Conservation (phyloP, 2,329 filamentous ascomycete genomes). For the Aspergillus oerlinghausenensis region DNA sequence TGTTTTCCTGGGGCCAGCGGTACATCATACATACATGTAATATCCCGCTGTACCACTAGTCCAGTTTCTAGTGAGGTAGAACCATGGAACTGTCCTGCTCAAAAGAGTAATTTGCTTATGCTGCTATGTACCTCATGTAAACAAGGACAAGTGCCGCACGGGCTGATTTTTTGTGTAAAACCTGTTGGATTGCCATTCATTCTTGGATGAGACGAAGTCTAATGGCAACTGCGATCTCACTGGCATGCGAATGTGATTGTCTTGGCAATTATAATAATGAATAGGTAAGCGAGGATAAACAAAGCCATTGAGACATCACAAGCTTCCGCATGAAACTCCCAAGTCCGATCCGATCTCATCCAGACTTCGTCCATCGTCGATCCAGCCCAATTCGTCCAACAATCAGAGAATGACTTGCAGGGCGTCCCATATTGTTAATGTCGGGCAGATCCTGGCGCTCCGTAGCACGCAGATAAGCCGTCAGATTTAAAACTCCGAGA, state of each 20-base stretch:
- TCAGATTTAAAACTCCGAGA: background rate
- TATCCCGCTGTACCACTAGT: background rate
- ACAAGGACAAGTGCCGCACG: background rate
- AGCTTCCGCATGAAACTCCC: background rate
- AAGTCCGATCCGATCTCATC: background rate
- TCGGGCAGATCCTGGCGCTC: background rate
- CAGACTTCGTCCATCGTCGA: background rate
- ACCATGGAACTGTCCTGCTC: background rate
- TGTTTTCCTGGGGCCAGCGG: background rate
- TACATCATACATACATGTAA: too few relatives aligned
- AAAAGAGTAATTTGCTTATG: background rate
- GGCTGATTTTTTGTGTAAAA: background rate
- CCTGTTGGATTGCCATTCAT: background rate
- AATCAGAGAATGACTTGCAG: background rate
- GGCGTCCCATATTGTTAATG: background rate
- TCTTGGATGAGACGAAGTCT: background rate
- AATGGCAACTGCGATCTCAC: background rate
- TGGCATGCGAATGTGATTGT: background rate
- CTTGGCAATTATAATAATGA: background rate
- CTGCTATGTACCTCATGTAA: background rate
- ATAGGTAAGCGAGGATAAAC: background rate
- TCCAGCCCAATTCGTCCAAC: background rate
- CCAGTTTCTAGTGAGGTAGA: background rate
- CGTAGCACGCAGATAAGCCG: background rate
- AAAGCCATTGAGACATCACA: background rate